phyloP scores from a whole-genome alignment of 805 yeast species.

The Lipomyces chichibuensis region DNA sequence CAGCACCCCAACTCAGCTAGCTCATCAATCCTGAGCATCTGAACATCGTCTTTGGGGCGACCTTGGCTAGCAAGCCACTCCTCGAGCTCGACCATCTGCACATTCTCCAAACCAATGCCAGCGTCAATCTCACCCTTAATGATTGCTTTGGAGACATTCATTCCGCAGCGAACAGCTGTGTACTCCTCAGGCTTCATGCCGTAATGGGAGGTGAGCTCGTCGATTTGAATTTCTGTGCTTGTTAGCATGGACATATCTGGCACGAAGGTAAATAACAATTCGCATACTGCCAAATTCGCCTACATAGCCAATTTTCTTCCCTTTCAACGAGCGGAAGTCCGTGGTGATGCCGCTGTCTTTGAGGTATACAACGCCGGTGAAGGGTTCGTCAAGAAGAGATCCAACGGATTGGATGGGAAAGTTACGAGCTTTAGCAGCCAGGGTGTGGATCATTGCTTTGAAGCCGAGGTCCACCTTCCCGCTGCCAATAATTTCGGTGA shows the following conservation, averaged over 20 bases:
- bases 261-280: background rate
- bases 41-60: conserved; percentile 52
- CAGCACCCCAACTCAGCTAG: conserved; percentile 62
- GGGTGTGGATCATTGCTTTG: conserved; percentile 63
- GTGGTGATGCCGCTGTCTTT: conserved; percentile 56
- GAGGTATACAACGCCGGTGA: conserved; percentile 58
- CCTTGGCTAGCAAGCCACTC: conserved; percentile 53
- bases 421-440: conserved; percentile 63
- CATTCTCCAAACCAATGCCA: conserved; percentile 62
- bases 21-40: conserved; percentile 60
- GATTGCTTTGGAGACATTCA: conserved; percentile 61
- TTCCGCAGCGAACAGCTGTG: conserved; percentile 62
- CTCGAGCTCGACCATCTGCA: conserved; percentile 62
- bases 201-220: conserved; percentile 58
- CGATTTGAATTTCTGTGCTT: conserved; percentile 52
- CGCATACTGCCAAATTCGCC: conserved; percentile 57
- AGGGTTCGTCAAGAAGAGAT: conserved; percentile 59
- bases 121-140: conserved; percentile 60
- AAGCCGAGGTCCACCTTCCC: conserved; percentile 63
- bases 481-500: conserved; percentile 59
- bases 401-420: conserved; percentile 61
- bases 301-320: conserved; percentile 59
- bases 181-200: conserved; percentile 61
- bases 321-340: conserved; percentile 57
- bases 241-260: background rate